Percentiles rank a stretch among this genome's conserved stretches.
These are phyloP conservation scores for Venturia nashicola DNA, from an alignment of 2,329 filamentous ascomycete genomes.

Conservation along the genomic window DNA sequence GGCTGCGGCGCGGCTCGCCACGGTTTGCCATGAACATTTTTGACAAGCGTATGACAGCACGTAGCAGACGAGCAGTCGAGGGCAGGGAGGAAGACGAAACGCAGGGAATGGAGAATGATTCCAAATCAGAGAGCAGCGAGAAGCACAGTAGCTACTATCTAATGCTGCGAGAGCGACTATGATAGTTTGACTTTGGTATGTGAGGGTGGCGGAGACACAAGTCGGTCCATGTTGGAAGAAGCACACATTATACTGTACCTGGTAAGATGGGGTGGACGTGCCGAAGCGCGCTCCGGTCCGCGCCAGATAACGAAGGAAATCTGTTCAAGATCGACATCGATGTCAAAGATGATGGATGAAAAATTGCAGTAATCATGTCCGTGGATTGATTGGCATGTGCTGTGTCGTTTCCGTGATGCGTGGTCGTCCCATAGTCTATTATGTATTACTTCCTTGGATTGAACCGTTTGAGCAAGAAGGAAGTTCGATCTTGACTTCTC, in stretches of 20 bases:
- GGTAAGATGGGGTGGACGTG: neutral
- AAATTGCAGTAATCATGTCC: neutral
- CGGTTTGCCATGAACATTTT: neutral
- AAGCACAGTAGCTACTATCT: neutral
- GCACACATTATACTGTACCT: neutral
- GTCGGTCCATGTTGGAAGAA: neutral
- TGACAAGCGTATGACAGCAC: neutral
- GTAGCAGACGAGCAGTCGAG: neutral
- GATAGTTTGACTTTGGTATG: neutral
- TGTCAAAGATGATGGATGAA: neutral
- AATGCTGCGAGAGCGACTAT: neutral
- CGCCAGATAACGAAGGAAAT: neutral
- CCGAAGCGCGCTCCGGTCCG: neutral
- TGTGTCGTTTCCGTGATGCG: too few species aligned
- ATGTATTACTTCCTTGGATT: too few species aligned
- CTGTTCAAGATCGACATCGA: neutral
- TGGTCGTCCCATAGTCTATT: too few species aligned
- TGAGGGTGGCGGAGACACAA: neutral
- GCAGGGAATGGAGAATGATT: neutral
- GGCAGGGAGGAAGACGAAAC: neutral
- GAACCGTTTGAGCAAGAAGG: neutral
- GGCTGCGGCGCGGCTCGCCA: neutral
- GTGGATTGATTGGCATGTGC: too few species aligned
- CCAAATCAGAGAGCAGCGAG: neutral
- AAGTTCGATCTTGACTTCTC: neutral